These are phyloP conservation scores for Russula brevipes DNA, from an alignment of 768 basidiomycete genomes.

Conservation along the genomic window DNA sequence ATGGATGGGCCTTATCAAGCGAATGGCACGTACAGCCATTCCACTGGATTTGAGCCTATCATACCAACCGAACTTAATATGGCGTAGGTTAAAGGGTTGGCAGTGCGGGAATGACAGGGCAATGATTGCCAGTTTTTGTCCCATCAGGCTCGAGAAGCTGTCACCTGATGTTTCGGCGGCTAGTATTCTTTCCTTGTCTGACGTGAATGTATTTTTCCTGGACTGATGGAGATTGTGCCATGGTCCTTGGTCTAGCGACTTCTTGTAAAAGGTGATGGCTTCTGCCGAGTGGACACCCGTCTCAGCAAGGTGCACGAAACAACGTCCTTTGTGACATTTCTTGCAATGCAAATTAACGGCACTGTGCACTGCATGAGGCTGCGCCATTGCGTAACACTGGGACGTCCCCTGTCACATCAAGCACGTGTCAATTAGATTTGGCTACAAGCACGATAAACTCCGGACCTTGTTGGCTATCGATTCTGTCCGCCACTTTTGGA, in stretches of 20 bases:
- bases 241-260: slow-evolving; percentile 12
- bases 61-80: slow-evolving; percentile 56
- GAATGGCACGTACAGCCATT: slow-evolving; percentile 3
- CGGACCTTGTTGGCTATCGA: slow-evolving; percentile 1
- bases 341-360: slow-evolving; percentile 33
- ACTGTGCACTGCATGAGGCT: slow-evolving; percentile 12
- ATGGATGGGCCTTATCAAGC: not conserved
- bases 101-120: slow-evolving; percentile 47
- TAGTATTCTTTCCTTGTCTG: slow-evolving; percentile 20
- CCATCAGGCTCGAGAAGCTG: slow-evolving; percentile 29
- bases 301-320: slow-evolving; percentile 37
- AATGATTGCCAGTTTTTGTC: slow-evolving; percentile 39
- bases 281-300: slow-evolving; percentile 37
- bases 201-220: slow-evolving; percentile 24
- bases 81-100: slow-evolving; percentile 40
- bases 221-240: slow-evolving; percentile 38
- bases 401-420: not conserved
- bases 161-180: slow-evolving; percentile 38
- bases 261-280: slow-evolving; percentile 29
- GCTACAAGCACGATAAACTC: not conserved
- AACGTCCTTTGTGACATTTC: slow-evolving; percentile 35
- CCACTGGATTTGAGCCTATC: slow-evolving; percentile 33
- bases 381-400: slow-evolving; percentile 7
- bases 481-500: slow-evolving; percentile 15
- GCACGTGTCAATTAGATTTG: not conserved